phyloP scores from a whole-genome alignment of 2,329 filamentous ascomycete genomes.

The Diaporthe batatas region DNA sequence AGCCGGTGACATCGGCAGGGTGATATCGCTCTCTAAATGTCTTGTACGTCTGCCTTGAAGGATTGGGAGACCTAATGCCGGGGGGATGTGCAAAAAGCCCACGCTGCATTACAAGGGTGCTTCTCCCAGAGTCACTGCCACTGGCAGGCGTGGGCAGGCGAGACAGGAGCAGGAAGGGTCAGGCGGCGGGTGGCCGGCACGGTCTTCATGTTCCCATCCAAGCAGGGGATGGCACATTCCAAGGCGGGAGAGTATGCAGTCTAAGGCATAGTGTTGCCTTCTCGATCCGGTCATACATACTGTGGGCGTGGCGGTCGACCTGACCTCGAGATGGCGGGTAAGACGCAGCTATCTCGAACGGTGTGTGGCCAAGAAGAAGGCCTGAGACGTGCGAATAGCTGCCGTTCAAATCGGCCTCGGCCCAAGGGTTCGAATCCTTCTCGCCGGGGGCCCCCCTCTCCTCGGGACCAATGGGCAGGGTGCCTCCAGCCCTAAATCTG shows the following conservation, averaged over 20 bases:
- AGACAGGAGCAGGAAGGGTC: slow-evolving; percentile 5
- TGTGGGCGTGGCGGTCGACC: slow-evolving; percentile 16
- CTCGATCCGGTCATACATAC: slow-evolving; percentile 19
- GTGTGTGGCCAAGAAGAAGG: slow-evolving; percentile 17
- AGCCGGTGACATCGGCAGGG: slow-evolving; percentile 27
- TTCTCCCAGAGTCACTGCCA: slow-evolving; percentile 7
- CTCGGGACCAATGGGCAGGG: slow-evolving; percentile 8
- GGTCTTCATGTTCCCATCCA: slow-evolving; percentile 5
- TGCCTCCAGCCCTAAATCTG: slow-evolving; percentile 30
- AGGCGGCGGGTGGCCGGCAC: slow-evolving; percentile 16
- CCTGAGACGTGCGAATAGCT: slow-evolving; percentile 23
- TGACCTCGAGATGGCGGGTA: not conserved
- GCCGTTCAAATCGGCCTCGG: slow-evolving; percentile 17
- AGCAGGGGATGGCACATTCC: slow-evolving; percentile 27
- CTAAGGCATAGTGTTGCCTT: slow-evolving; percentile 8
- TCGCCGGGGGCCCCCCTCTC: not conserved
- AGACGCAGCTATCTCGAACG: slow-evolving; percentile 2
- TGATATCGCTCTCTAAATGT: slow-evolving; percentile 19
- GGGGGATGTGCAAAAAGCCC: slow-evolving; percentile 29
- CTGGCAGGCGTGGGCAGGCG: not conserved
- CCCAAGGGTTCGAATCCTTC: slow-evolving; percentile 34
- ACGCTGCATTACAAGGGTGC: slow-evolving; percentile 31
- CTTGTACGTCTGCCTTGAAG: slow-evolving; percentile 25
- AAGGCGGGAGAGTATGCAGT: slow-evolving; percentile 33
- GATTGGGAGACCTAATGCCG: slow-evolving; percentile 21